Evolutionary conservation across 306 rosid genomes (phyloP).

Genomic region (Gleditsia sinensis): DNA sequence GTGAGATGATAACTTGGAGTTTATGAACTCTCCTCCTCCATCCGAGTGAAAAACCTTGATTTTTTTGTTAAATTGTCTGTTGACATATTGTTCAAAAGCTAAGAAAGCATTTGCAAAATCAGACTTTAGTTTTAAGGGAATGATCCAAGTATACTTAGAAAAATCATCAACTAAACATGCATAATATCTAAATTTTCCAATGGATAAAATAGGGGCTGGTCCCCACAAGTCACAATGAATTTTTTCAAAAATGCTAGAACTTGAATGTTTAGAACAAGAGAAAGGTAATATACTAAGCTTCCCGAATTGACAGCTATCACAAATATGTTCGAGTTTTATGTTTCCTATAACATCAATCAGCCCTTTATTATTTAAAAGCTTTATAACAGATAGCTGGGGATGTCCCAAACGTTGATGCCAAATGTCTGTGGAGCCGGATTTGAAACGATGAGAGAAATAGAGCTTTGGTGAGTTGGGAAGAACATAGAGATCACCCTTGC

Average conservation of each 20-base stretch:
- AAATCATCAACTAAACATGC: slow-evolving; percentile 1
- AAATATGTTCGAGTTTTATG: background rate
- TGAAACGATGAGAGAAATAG: background rate
- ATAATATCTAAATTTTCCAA: background rate
- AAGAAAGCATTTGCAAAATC: background rate
- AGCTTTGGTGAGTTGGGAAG: background rate
- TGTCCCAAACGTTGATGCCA: background rate
- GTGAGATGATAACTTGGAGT: background rate
- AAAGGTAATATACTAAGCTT: background rate
- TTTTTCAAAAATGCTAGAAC: no score
- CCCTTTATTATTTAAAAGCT: background rate
- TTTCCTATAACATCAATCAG: background rate
- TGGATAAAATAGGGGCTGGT: background rate
- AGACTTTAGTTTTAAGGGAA: background rate
- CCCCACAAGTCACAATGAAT: background rate
- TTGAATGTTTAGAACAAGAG: no score
- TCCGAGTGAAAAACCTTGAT: no score
- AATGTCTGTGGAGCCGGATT: background rate
- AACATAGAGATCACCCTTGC: background rate
- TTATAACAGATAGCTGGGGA: background rate
- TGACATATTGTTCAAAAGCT: no score
- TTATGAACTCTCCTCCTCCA: no score
- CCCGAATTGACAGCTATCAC: background rate
- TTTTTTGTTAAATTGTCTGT: no score
- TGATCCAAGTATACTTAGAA: slow-evolving; percentile 9